Conservation (phyloP, 164 flowering plant genomes). For the Amborella trichopoda region DNA sequence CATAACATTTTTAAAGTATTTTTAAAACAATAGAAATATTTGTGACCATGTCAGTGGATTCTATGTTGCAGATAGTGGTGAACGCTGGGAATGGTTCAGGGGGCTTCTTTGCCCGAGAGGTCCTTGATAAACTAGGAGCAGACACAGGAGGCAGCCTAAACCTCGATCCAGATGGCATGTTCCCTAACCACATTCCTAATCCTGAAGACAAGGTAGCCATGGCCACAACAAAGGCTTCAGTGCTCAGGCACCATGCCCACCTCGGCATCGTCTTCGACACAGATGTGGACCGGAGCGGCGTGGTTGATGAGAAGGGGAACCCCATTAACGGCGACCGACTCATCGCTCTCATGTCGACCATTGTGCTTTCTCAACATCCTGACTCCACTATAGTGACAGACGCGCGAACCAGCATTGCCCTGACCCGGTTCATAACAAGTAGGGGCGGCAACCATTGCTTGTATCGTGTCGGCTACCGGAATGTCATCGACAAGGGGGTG, state of each 20-base stretch:
- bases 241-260: conserved; percentile 51
- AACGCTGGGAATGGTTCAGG: conserved; percentile 98
- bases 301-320: conserved; percentile 63
- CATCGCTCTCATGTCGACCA: conserved; percentile 82
- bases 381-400: conserved; percentile 77
- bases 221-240: conserved; percentile 65
- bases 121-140: conserved; percentile 85
- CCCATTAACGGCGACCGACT: conserved; percentile 82
- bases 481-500: conserved; percentile 87
- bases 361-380: conserved; percentile 71
- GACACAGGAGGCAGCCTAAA: conserved; percentile 82
- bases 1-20: too few relatives aligned
- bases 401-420: conserved; percentile 70
- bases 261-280: conserved; percentile 90
- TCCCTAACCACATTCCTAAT: conserved; percentile 93
- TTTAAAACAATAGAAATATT: too few relatives aligned
- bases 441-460: conserved; percentile 83
- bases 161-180: conserved; percentile 93
- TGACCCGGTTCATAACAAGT: conserved; percentile 47
- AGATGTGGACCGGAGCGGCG: conserved; percentile 93
- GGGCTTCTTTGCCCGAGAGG: conserved; percentile 90
- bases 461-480: conserved; percentile 80
- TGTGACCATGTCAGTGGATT: too few relatives aligned
- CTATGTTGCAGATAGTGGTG: conserved; percentile 88
- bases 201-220: conserved; percentile 90